Evolutionary conservation across 495 filamentous ascomycete species (phyloP).

Genomic region (Xylaria cubensis): DNA sequence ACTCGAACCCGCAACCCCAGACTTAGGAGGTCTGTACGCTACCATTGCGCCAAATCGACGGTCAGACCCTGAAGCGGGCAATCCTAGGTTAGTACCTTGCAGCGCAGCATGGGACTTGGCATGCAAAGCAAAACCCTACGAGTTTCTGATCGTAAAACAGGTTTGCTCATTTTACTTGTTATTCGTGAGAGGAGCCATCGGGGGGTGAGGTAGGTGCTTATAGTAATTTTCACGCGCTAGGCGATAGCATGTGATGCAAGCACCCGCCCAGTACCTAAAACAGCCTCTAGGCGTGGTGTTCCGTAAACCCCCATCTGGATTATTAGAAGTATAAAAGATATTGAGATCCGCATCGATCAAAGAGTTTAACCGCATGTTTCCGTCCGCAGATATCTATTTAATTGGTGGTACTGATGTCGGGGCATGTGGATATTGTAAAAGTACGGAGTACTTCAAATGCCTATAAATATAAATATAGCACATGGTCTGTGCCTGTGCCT

Average conservation of each 20-base stretch:
- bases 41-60: slow-evolving; percentile 54
- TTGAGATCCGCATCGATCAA: not conserved
- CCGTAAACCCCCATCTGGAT: not conserved
- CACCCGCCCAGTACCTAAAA: not conserved
- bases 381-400: not conserved
- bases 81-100: no score
- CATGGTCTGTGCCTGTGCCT: no score
- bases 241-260: no score
- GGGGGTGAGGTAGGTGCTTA: not conserved
- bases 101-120: no score
- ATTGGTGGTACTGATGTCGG: not conserved
- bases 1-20: slow-evolving; percentile 60
- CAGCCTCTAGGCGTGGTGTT: not conserved
- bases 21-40: slow-evolving; percentile 57
- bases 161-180: not conserved
- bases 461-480: not conserved
- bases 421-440: no score
- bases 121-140: not conserved
- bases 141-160: not conserved
- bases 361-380: not conserved
- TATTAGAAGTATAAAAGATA: not conserved
- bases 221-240: no score
- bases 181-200: not conserved
- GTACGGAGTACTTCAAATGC: not conserved
- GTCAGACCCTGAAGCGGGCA: not conserved